Evolutionary conservation across 1,139 yeast genomes (phyloP).

Genomic region (Pichiaceae sp.): DNA sequence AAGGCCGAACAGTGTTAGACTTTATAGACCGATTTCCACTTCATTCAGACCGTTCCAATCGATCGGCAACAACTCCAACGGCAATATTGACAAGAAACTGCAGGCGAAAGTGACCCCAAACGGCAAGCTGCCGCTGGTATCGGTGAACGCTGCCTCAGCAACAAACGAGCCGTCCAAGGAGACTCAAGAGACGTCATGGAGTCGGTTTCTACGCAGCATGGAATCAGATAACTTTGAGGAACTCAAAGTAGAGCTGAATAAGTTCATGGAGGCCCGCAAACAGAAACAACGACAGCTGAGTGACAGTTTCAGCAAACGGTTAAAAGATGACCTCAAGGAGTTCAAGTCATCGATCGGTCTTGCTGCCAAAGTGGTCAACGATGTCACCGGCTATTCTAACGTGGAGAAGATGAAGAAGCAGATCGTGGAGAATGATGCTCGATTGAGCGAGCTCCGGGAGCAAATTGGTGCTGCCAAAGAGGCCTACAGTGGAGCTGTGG

Average conservation of each 20-base stretch:
- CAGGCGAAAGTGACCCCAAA: too few relatives aligned
- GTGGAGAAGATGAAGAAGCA: conserved; percentile 64
- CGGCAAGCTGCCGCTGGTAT: too few relatives aligned
- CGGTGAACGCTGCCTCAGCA: too few relatives aligned
- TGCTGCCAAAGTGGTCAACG: conserved; percentile 73
- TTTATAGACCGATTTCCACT: too few relatives aligned
- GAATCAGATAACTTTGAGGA: conserved; percentile 20
- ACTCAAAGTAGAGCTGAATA: conserved; percentile 20
- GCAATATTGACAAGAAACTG: too few relatives aligned
- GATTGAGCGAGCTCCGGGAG: conserved; percentile 39
- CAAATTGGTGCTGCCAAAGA: conserved; percentile 43
- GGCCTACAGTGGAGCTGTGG: conserved; percentile 55
- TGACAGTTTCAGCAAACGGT: conserved; percentile 44
- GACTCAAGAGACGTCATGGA: too few relatives aligned
- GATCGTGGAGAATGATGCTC: conserved; percentile 36
- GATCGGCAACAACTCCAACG: too few relatives aligned
- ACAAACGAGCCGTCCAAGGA: too few relatives aligned
- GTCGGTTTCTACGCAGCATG: too few relatives aligned
- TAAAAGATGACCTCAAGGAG: conserved; percentile 51
- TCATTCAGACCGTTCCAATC: too few relatives aligned
- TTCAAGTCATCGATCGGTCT: conserved; percentile 58
- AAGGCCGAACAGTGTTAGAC: too few relatives aligned
- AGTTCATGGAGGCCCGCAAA: conserved; percentile 17
- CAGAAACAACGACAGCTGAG: conserved; percentile 40
- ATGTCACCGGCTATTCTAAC: conserved; percentile 84